Evolutionary conservation across 78 protist genomes (phyloP), one percentile per base, ranked within the genome.

Genomic region (Guillardia theta): DNA sequence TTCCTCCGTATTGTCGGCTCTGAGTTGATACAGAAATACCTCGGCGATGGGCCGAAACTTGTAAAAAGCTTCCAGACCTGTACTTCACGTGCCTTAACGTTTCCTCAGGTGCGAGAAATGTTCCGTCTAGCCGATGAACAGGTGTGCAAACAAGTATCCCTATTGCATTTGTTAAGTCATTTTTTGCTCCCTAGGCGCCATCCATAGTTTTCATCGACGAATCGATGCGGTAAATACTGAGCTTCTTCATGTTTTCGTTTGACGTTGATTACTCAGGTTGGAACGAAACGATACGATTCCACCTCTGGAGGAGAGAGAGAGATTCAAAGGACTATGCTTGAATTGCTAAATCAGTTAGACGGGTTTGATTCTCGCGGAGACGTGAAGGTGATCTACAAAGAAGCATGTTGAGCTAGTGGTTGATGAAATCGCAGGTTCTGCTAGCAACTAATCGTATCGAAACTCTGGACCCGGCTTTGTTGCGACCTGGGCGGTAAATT

Each of bases 261-360:
- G n/a, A n/a, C n/a, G n/a, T n/a, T n/a, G n/a, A n/a, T n/a, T n/a
- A n/a, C n/a, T n/a, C n/a, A n/a, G n/a, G n/a, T 78, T 18, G 90
- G 90, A 22, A 78, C 90, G 24, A 78, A n/a, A 93, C 45, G 96
- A 47, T 99, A 98, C 95, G 99, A 99, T 93, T 87, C 99, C 8
- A 97, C 96, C 22, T 95, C 97, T 0, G 99, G 99, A n/a, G 99
- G 99, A 19, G 99, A 99, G 95, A 83, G 98, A 44, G 99, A 99
- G 93, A 99, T 99, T 93, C 99, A 99, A 96, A 96, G 99, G 33
- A 99, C 99, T 18, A 99, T 99, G 99, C 98, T 99, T 44, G 99
- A 99, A 96, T 96, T 99, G 33, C 97, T 99, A 53, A 99, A 99
- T 96, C 99, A 99, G 93, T 95, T 99, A 48, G 99, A 99, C 94